Percentiles rank a stretch among this genome's conserved stretches.
These are phyloP conservation scores for Pseudogymnoascus verrucosus DNA, from an alignment of 2,329 filamentous ascomycete species.

Conservation along the genomic window DNA sequence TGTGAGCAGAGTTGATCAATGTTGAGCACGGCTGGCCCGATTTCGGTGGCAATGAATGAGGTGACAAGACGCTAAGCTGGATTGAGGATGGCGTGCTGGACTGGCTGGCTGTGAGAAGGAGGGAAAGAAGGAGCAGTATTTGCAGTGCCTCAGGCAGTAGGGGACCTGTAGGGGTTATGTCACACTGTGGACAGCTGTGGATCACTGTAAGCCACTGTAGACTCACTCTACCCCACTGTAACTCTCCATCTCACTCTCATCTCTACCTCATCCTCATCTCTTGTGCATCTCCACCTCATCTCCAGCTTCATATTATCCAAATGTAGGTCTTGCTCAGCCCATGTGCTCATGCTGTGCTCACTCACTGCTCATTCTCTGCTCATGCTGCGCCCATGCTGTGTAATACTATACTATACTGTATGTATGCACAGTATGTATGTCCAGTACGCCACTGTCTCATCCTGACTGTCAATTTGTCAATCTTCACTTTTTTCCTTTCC, in stretches of 20 bases:
- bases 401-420: neutral
- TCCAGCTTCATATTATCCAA: neutral
- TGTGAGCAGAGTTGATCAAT: too few relatives aligned
- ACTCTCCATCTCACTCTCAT: too few relatives aligned
- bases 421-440: neutral
- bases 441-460: too few relatives aligned
- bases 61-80: neutral
- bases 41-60: neutral
- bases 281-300: neutral
- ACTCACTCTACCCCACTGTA: neutral
- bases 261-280: neutral
- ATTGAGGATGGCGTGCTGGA: neutral
- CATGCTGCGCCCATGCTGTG: too few relatives aligned
- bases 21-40: neutral
- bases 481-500: neutral
- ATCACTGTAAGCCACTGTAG: neutral
- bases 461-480: neutral
- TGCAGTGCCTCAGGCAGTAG: neutral
- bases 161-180: neutral
- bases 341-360: neutral
- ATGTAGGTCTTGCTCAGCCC: constrained; percentile 1
- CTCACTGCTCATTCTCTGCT: neutral
- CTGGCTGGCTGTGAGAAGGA: neutral
- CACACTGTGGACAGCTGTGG: neutral
- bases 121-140: too few relatives aligned